phyloP scores from a whole-genome alignment of 768 basidiomycete genomes.

The Amanita molliuscula region DNA sequence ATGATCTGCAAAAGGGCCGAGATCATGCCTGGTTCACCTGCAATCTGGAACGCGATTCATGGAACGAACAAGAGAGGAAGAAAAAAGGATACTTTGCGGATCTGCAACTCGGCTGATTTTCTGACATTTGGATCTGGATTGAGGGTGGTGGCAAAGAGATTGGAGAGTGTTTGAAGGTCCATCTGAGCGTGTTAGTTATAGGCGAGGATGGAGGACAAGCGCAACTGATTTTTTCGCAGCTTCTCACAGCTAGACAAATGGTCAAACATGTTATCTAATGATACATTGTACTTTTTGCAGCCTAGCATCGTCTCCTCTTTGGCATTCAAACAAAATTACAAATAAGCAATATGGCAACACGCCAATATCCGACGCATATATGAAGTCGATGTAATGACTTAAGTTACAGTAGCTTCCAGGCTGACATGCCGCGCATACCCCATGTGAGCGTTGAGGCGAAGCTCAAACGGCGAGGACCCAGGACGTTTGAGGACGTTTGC shows the following conservation, averaged over 20 bases:
- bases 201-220: not conserved
- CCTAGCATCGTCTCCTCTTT: too few relatives aligned
- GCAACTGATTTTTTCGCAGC: constrained; percentile 9
- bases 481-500: too few relatives aligned
- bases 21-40: constrained; percentile 73
- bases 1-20: constrained; percentile 82
- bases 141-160: constrained; percentile 73
- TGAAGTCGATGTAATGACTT: too few relatives aligned
- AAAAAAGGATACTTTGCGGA: constrained; percentile 56
- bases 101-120: constrained; percentile 78
- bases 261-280: too few relatives aligned
- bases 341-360: not conserved
- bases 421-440: too few relatives aligned
- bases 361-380: too few relatives aligned
- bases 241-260: constrained; percentile 2
- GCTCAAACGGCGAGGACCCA: too few relatives aligned
- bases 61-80: not conserved
- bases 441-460: too few relatives aligned
- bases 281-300: not conserved
- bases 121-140: constrained; percentile 81
- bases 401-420: too few relatives aligned
- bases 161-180: constrained; percentile 69
- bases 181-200: constrained; percentile 23
- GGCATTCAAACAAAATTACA: not conserved
- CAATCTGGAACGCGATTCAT: constrained; percentile 38